Conservation (phyloP, 2,329 filamentous ascomycete genomes). For the Cryphonectria nitschkei region DNA sequence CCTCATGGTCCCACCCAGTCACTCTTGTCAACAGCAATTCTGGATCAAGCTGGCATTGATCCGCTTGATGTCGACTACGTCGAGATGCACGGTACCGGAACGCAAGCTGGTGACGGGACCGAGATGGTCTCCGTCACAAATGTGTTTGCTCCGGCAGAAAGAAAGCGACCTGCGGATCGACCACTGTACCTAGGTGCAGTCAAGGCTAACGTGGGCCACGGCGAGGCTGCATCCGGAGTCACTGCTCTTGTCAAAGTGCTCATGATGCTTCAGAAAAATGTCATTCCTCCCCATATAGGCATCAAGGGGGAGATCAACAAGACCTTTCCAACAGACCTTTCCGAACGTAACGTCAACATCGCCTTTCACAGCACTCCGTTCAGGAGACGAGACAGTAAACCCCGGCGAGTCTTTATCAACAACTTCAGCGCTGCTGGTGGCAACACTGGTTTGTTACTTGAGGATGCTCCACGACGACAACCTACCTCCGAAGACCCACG, state of each 20-base stretch:
- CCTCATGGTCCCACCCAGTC: conserved; percentile 80
- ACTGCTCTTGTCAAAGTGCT: conserved; percentile 68
- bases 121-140: conserved; percentile 79
- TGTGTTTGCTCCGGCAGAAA: conserved; percentile 52
- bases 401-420: conserved; percentile 60
- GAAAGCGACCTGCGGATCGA: conserved; percentile 50
- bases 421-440: conserved; percentile 74
- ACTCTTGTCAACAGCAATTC: conserved; percentile 68
- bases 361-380: conserved; percentile 57
- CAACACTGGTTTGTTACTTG: conserved; percentile 69
- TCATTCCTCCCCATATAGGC: conserved; percentile 68
- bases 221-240: conserved; percentile 63
- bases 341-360: conserved; percentile 62
- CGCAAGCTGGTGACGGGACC: conserved; percentile 79
- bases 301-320: conserved; percentile 69
- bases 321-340: conserved; percentile 60
- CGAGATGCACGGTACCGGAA: conserved; percentile 90
- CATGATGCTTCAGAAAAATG: conserved; percentile 65
- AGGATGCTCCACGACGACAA: conserved; percentile 56
- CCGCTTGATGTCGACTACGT: conserved; percentile 80
- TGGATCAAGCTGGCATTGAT: conserved; percentile 74
- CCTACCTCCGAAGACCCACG: conserved; percentile 52
- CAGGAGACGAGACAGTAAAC: conserved; percentile 50
- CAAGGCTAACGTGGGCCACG: conserved; percentile 68
- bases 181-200: conserved; percentile 65